Percentiles rank a stretch among this genome's conserved stretches.
phyloP scores from a whole-genome alignment of 23 red algal species.

The Pyropia yezoensis region DNA sequence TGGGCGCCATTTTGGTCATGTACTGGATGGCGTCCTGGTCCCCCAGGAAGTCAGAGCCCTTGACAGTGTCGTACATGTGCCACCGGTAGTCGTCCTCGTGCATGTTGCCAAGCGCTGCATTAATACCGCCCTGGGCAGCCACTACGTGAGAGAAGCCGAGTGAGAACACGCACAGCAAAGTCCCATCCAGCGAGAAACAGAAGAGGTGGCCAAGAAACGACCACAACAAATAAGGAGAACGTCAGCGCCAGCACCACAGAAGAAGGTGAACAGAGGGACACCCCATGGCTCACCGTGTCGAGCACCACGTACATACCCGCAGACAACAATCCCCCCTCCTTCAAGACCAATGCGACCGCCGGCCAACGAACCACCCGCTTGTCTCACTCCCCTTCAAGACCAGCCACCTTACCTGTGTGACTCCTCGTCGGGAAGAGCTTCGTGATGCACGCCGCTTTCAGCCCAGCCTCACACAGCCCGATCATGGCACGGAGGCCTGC shows the following conservation, averaged over 20 bases:
- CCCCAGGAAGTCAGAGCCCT: conserved; percentile 86
- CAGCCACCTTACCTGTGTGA: conserved; percentile 31
- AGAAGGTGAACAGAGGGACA: too few relatives aligned
- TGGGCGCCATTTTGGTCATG: conserved; percentile 87
- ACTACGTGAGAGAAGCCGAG: background rate
- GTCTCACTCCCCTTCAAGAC: too few relatives aligned
- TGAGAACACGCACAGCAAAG: too few relatives aligned
- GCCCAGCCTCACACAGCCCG: conserved; percentile 74
- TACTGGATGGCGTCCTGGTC: conserved; percentile 98
- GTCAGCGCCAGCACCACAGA: background rate
- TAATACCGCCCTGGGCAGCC: conserved; percentile 92
- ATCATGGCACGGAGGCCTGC: conserved; percentile 89
- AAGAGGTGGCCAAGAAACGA: too few relatives aligned
- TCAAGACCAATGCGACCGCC: too few relatives aligned
- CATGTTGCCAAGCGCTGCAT: conserved; percentile 92
- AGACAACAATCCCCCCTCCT: too few relatives aligned
- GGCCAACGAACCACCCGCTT: too few relatives aligned
- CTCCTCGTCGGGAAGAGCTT: conserved; percentile 95
- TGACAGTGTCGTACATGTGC: conserved; percentile 99
- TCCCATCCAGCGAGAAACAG: too few relatives aligned
- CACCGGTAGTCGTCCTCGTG: conserved; percentile 88
- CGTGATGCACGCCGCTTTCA: conserved; percentile 67
- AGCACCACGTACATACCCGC: too few relatives aligned
- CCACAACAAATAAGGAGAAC: background rate
- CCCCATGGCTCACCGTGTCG: too few relatives aligned